phyloP scores from a whole-genome alignment of 225 moss, liverwort and hornwort species.

The Bryoerythrophyllum caledonicum region DNA sequence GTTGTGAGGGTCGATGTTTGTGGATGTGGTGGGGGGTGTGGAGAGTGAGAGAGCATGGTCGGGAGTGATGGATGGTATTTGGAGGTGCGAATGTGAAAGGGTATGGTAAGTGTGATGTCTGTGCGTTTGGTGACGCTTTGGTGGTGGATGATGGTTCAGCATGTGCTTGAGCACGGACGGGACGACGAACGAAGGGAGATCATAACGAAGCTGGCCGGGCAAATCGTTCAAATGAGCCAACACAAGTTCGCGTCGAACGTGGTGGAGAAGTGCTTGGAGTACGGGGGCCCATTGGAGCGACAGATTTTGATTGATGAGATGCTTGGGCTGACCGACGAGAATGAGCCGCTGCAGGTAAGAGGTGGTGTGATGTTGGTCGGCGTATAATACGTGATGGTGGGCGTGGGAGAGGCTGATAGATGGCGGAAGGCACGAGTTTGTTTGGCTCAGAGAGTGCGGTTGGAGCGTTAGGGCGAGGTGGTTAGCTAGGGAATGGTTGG shows the following conservation, averaged over 20 bases:
- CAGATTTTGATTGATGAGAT: constrained; percentile 98
- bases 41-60: background rate
- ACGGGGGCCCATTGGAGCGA: constrained; percentile 77
- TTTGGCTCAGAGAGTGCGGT: background rate
- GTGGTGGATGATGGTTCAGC: constrained; percentile 36
- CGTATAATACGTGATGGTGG: background rate
- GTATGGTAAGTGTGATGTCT: background rate
- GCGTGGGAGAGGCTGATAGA: background rate
- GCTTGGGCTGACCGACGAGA: constrained; percentile 97
- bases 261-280: constrained; percentile 89
- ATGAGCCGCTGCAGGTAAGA: constrained; percentile 92
- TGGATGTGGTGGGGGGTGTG: background rate
- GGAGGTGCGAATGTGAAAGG: background rate
- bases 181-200: constrained; percentile 77
- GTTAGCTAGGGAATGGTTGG: background rate
- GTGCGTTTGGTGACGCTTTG: background rate
- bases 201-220: constrained; percentile 85
- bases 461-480: background rate
- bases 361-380: background rate
- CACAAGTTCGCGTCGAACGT: constrained; percentile 94
- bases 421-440: background rate
- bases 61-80: background rate
- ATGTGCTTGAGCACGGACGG: constrained; percentile 82
- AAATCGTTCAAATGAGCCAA: constrained; percentile 97
- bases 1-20: background rate